Evolutionary conservation across 139 green algal genomes (phyloP).

Genomic region (Spirogloea muscicola): DNA sequence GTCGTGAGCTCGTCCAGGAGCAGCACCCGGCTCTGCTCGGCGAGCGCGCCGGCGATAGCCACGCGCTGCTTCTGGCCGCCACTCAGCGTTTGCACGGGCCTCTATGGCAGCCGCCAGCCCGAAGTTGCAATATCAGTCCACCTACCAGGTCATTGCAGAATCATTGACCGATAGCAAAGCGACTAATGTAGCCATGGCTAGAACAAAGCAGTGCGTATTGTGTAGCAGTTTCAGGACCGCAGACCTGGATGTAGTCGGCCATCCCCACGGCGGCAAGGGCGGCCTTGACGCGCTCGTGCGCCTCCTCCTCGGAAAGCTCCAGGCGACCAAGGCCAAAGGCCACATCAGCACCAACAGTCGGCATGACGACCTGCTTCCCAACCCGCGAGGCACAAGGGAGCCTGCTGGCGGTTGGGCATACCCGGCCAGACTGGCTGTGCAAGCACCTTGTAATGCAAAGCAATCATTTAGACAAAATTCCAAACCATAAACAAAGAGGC

Average conservation of each 20-base stretch:
- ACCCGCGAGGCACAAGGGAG: too few species aligned
- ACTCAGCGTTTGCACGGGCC: constrained; percentile 78
- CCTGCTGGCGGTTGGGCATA: too few species aligned
- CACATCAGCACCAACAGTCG: constrained; percentile 88
- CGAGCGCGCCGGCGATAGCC: constrained; percentile 19
- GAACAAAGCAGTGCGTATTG: background rate
- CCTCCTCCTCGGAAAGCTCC: constrained; percentile 52
- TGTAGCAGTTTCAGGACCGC: too few species aligned
- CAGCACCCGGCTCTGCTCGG: constrained; percentile 72
- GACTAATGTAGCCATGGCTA: too few species aligned
- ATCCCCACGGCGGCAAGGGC: constrained; percentile 78
- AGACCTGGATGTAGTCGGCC: constrained; percentile 56
- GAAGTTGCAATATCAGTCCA: too few species aligned
- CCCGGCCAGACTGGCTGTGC: too few species aligned
- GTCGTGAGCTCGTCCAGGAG: constrained; percentile 98
- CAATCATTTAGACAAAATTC: constrained; percentile 1
- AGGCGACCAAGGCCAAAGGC: constrained; percentile 77
- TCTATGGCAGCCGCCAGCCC: constrained; percentile 41
- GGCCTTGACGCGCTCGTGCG: constrained; percentile 58
- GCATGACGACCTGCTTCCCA: constrained; percentile 71
- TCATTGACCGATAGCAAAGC: too few species aligned
- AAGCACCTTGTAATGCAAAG: too few species aligned
- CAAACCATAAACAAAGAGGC: background rate
- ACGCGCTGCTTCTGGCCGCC: constrained; percentile 71
- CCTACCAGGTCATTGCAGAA: too few species aligned